Base-by-base conservation (phyloP, 2,329 filamentous ascomycete species). In the Xylariaceae sp. region DNA sequence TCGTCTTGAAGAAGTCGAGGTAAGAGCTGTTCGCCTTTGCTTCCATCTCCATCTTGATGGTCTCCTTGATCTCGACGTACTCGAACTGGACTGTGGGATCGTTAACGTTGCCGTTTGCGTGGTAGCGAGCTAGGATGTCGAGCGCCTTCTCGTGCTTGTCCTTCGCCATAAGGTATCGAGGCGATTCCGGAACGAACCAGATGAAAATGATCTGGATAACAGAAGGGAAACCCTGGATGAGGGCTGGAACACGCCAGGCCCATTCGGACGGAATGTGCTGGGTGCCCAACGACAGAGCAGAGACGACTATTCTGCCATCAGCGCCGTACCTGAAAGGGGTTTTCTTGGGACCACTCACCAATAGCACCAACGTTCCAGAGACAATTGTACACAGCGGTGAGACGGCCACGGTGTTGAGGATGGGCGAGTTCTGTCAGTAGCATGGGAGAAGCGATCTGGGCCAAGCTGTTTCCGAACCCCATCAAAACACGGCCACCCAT, bases 41-140 rank as follows among this genome's bases (percentile, higher is more conserved):
- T 61, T 75, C 71, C 61, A 75, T 71, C 66, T 83, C 81, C 21
- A 81, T 63, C 51, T 72, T 70, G 55, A 83, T 72, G 5, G 80
- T 82, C 63, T 82, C 78, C 66, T 76, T 77, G 67, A 85, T 84
- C 68, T 85, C 81, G 34, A 73, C 72, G 68, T 74, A 82, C 63
- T 84, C 80, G 63, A 80, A 79, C 61, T 82, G 77, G 5, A 85
- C 82, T 15, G 76, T 76, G 12, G 76, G 68, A 67, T 83, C 72
- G 54, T 76, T 68, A 39, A 55, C 61, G 61, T 81, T 72, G 53
- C 79, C 79, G 58, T 80, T 79, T 58, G 75, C 81, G 62, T 85
- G 82, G 61, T 80, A 81, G 51, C 76, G 74, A 41, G 75, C 74
- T 2, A 86, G 75, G 8, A 81, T 78, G 1, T 68, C 57, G 30